These are phyloP conservation scores for Coleophoma crateriformis DNA, from an alignment of 2,329 filamentous ascomycete genomes.

Conservation along the genomic window DNA sequence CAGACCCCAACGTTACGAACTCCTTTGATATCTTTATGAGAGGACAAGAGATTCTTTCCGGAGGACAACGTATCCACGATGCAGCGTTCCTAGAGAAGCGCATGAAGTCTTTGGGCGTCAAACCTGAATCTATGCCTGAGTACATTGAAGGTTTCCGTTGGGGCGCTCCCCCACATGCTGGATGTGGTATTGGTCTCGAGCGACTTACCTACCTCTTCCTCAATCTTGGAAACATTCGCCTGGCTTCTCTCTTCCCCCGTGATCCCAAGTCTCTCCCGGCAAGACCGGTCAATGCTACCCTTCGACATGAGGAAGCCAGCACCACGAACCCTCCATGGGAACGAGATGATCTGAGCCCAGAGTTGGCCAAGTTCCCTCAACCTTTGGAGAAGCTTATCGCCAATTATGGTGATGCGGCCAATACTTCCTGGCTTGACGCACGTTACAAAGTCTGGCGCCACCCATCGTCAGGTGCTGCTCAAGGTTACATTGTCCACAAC, in stretches of 20 bases:
- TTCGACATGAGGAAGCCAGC: conserved; percentile 85
- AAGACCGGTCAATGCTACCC: conserved; percentile 51
- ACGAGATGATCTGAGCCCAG: conserved; percentile 30
- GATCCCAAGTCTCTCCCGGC: conserved; percentile 83
- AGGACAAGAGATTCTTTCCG: conserved; percentile 87
- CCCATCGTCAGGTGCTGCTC: conserved; percentile 68
- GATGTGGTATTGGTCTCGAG: conserved; percentile 85
- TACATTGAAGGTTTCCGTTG: conserved; percentile 86
- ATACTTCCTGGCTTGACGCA: conserved; percentile 89
- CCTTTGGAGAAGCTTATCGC: conserved; percentile 82
- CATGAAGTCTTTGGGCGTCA: conserved; percentile 71
- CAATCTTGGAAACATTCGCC: conserved; percentile 81
- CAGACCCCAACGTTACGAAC: conserved; percentile 71
- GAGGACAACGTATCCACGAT: conserved; percentile 89
- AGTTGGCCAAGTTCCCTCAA: conserved; percentile 54
- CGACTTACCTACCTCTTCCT: conserved; percentile 82
- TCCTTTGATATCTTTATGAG: conserved; percentile 94
- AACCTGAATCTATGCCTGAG: conserved; percentile 80
- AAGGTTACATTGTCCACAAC: conserved; percentile 73
- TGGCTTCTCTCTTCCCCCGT: conserved; percentile 80
- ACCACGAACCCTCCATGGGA: conserved; percentile 67
- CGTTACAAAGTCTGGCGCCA: conserved; percentile 87
- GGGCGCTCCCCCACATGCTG: conserved; percentile 83
- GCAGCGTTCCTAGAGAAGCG: conserved; percentile 67
- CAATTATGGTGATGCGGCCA: conserved; percentile 92